Conservation (phyloP, 73 alveolate species). For the Stentor roeselii region DNA sequence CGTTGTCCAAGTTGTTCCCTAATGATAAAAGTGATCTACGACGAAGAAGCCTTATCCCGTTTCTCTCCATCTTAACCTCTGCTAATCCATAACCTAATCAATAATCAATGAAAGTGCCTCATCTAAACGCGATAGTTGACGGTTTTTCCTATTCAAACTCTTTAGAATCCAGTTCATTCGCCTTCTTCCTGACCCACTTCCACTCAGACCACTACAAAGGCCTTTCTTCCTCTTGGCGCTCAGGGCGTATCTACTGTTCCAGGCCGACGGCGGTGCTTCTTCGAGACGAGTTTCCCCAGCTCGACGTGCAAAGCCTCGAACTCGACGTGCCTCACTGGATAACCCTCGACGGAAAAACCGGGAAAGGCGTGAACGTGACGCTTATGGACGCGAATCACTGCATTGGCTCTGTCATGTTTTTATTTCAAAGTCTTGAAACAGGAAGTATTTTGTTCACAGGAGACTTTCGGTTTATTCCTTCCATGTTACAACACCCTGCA, state of each 20-base stretch:
- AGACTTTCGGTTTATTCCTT: constrained; percentile 57
- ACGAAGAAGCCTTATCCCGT: constrained; percentile 43
- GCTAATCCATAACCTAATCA: too few relatives aligned
- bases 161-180: constrained; percentile 29
- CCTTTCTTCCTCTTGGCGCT: constrained; percentile 57
- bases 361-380: constrained; percentile 56
- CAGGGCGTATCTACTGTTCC: constrained; percentile 58
- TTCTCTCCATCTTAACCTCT: too few relatives aligned
- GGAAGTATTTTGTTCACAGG: constrained; percentile 63
- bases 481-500: constrained; percentile 42
- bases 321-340: constrained; percentile 51
- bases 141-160: neutral
- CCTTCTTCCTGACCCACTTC: constrained; percentile 60
- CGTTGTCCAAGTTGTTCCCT: constrained; percentile 87
- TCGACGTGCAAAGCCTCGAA: constrained; percentile 2
- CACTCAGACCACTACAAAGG: constrained; percentile 73
- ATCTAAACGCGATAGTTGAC: neutral
- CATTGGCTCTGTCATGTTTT: constrained; percentile 66
- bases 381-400: constrained; percentile 63
- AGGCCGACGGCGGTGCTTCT: constrained; percentile 43
- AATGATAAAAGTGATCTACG: constrained; percentile 65
- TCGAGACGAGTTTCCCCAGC: constrained; percentile 47
- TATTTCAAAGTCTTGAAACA: constrained; percentile 48
- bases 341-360: constrained; percentile 13
- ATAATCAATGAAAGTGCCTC: neutral